phyloP scores from a whole-genome alignment of 2,329 filamentous ascomycete species.

The Hymenoscyphus linearis region DNA sequence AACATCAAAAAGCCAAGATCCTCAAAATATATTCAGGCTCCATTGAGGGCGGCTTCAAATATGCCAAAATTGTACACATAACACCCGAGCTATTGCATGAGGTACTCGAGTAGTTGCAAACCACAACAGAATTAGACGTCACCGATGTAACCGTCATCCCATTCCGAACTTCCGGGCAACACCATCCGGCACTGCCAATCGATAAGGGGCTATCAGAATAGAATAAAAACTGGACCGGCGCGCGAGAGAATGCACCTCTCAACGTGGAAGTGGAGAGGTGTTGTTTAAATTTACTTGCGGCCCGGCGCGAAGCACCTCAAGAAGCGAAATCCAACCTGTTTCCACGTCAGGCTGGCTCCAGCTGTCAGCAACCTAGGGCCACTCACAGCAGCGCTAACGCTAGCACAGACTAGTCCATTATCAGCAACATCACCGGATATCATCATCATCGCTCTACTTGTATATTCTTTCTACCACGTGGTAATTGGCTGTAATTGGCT shows the following conservation, averaged over 20 bases:
- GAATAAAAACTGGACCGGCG: neutral
- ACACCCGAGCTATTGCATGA: neutral
- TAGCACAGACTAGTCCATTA: neutral
- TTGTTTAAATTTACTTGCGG: neutral
- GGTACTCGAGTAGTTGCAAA: neutral
- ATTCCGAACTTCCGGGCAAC: neutral
- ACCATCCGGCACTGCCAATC: neutral
- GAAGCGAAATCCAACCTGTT: neutral
- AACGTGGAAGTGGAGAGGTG: neutral
- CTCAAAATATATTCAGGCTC: neutral
- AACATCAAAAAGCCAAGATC: neutral
- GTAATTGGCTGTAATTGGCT: neutral
- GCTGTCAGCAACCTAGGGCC: neutral
- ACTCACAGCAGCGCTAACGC: neutral
- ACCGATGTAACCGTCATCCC: neutral
- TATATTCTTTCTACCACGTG: neutral
- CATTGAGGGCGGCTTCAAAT: neutral
- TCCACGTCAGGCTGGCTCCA: too few species aligned
- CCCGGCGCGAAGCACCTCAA: neutral
- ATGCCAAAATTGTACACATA: neutral
- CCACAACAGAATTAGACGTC: neutral
- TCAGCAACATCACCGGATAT: neutral
- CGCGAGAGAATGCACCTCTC: neutral
- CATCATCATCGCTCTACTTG: neutral
- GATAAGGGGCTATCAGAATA: neutral